These are phyloP conservation scores for Hypoxylon sp. DNA, from an alignment of 2,329 filamentous ascomycete species.

Conservation along the genomic window DNA sequence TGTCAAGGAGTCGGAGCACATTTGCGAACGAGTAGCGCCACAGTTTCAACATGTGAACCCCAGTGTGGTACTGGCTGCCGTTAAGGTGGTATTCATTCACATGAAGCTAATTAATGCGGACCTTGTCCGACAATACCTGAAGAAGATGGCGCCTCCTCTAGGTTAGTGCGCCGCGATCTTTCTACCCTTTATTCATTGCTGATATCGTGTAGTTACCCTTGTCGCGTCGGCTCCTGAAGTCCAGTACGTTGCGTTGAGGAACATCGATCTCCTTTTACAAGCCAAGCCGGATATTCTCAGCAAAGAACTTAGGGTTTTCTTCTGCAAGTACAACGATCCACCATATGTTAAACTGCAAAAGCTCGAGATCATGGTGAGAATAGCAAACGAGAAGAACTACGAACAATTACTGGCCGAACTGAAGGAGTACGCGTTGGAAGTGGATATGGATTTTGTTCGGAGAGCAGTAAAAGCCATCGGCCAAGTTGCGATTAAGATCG, in stretches of 20 bases:
- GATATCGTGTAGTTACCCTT: constrained; percentile 79
- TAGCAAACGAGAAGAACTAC: constrained; percentile 96
- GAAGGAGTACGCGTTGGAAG: constrained; percentile 97
- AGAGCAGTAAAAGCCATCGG: constrained; percentile 96
- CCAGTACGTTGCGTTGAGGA: constrained; percentile 95
- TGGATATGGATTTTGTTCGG: constrained; percentile 98
- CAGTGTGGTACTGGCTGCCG: constrained; percentile 95
- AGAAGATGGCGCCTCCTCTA: constrained; percentile 98
- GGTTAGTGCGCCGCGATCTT: constrained; percentile 66
- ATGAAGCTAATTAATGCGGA: constrained; percentile 89
- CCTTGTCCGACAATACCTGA: constrained; percentile 86
- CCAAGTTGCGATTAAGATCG: constrained; percentile 98
- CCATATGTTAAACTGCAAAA: constrained; percentile 98
- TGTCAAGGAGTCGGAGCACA: constrained; percentile 96
- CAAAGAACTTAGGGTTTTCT: constrained; percentile 98
- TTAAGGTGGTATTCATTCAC: constrained; percentile 97
- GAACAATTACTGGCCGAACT: constrained; percentile 94
- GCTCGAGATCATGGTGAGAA: constrained; percentile 98
- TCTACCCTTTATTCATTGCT: constrained; percentile 26
- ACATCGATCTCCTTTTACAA: constrained; percentile 95
- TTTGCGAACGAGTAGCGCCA: constrained; percentile 94
- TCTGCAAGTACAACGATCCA: constrained; percentile 99
- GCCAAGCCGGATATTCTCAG: constrained; percentile 96
- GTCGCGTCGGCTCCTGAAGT: constrained; percentile 97
- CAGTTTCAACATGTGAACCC: constrained; percentile 99